Evolutionary conservation across 2,329 filamentous ascomycete species (phyloP).

Genomic region (Mariannaea elegans): DNA sequence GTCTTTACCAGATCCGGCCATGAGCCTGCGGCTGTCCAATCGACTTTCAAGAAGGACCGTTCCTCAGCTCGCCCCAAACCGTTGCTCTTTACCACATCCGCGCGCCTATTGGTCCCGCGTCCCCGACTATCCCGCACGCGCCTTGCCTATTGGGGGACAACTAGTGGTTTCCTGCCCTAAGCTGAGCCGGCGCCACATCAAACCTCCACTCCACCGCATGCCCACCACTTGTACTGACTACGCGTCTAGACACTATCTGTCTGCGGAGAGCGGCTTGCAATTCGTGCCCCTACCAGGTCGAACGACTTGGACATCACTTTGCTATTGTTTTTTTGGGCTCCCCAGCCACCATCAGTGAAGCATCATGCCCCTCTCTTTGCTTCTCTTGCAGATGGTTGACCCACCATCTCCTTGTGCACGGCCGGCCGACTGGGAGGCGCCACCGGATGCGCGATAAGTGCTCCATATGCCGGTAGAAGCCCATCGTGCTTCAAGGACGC

Average conservation of each 20-base stretch:
- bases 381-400: slow-evolving; percentile 20
- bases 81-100: slow-evolving; percentile 34
- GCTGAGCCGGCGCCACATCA: slow-evolving; percentile 35
- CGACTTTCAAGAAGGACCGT: slow-evolving; percentile 16
- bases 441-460: neutral
- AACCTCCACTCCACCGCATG: slow-evolving; percentile 14
- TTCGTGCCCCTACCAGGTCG: slow-evolving; percentile 9
- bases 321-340: slow-evolving; percentile 6
- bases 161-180: slow-evolving; percentile 39
- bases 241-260: slow-evolving; percentile 18
- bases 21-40: slow-evolving; percentile 20
- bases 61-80: slow-evolving; percentile 40
- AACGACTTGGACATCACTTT: slow-evolving; percentile 20
- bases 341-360: slow-evolving; percentile 19
- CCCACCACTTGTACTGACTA: slow-evolving; percentile 27
- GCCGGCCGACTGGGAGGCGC: neutral
- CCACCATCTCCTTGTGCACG: neutral
- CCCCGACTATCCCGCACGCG: slow-evolving; percentile 29
- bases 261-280: slow-evolving; percentile 18
- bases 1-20: slow-evolving; percentile 35
- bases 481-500: slow-evolving; percentile 7
- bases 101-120: slow-evolving; percentile 41
- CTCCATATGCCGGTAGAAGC: slow-evolving; percentile 15
- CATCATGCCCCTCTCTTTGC: slow-evolving; percentile 13
- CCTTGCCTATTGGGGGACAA: slow-evolving; percentile 35